phyloP scores from a whole-genome alignment of 2,329 filamentous ascomycete species.

The Mariannaea sp. region DNA sequence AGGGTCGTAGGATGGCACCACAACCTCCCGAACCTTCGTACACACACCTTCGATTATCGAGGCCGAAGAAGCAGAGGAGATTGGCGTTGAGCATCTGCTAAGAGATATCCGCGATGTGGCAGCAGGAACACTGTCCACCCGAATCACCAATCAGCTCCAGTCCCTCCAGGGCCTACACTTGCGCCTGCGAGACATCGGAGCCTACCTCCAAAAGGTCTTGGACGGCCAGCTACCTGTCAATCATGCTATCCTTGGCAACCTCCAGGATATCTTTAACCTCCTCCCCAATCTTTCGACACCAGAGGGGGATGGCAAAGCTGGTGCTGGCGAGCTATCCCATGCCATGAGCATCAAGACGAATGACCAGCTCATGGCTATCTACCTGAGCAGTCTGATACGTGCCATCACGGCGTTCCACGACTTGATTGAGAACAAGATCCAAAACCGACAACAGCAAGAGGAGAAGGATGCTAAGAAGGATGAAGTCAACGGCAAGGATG shows the following conservation, averaged over 20 bases:
- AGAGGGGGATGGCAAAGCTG: conserved; percentile 64
- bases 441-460: conserved; percentile 96
- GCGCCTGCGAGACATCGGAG: conserved; percentile 90
- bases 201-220: conserved; percentile 94
- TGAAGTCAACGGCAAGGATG: conserved; percentile 63
- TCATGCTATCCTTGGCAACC: conserved; percentile 93
- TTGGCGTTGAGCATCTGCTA: conserved; percentile 95
- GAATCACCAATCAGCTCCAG: conserved; percentile 96
- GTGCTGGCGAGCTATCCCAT: conserved; percentile 86
- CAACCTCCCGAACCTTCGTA: conserved; percentile 95
- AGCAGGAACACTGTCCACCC: conserved; percentile 92
- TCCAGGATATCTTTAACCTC: conserved; percentile 99
- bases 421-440: conserved; percentile 99
- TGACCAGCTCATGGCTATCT: conserved; percentile 98
- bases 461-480: conserved; percentile 90
- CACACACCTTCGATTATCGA: conserved; percentile 98
- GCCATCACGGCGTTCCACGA: conserved; percentile 99
- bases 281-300: conserved; percentile 93
- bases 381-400: conserved; percentile 88
- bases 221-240: conserved; percentile 93
- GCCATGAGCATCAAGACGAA: conserved; percentile 99
- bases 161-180: conserved; percentile 95
- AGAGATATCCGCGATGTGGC: conserved; percentile 98
- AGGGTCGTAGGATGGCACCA: conserved; percentile 83
- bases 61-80: conserved; percentile 98